phyloP scores from a whole-genome alignment of 805 yeast species.

The Candida sanyiensis region DNA sequence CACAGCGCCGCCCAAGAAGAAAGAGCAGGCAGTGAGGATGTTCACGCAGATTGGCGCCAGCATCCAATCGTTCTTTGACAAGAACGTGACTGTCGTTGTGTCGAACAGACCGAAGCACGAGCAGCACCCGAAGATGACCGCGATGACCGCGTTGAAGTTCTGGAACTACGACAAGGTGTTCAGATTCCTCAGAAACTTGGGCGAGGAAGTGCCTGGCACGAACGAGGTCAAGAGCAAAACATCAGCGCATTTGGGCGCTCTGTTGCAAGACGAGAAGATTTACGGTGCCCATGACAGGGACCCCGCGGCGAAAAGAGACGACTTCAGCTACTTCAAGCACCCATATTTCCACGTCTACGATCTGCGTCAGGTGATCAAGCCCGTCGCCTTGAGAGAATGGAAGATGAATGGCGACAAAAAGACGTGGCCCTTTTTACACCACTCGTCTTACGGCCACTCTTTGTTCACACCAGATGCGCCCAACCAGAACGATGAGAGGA shows the following conservation, averaged over 20 bases:
- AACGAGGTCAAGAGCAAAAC: conserved; percentile 13
- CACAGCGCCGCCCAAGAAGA: conserved; percentile 27
- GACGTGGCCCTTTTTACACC: conserved; percentile 55
- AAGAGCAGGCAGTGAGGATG: conserved; percentile 28
- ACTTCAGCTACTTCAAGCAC: conserved; percentile 72
- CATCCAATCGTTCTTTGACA: conserved; percentile 53
- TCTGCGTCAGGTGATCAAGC: conserved; percentile 67
- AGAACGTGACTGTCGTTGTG: conserved; percentile 65
- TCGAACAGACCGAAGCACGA: conserved; percentile 51
- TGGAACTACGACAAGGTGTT: conserved; percentile 86
- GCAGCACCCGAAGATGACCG: conserved; percentile 51
- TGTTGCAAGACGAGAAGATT: conserved; percentile 77
- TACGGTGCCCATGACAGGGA: conserved; percentile 88
- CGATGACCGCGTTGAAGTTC: conserved; percentile 43
- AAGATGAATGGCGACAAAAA: conserved; percentile 27
- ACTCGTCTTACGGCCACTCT: conserved; percentile 63
- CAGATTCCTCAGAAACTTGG: conserved; percentile 66
- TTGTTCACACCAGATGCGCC: conserved; percentile 68
- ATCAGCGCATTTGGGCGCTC: conserved; percentile 43
- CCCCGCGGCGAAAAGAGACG: conserved; percentile 78
- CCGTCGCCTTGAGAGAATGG: conserved; percentile 85
- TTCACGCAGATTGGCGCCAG: conserved; percentile 43
- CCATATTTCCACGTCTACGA: conserved; percentile 79
- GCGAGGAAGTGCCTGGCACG: conserved; percentile 30
- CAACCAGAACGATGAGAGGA: conserved; percentile 34